Evolutionary conservation across 2,329 filamentous ascomycete genomes (phyloP).

Genomic region (Epichloe amarillans): DNA sequence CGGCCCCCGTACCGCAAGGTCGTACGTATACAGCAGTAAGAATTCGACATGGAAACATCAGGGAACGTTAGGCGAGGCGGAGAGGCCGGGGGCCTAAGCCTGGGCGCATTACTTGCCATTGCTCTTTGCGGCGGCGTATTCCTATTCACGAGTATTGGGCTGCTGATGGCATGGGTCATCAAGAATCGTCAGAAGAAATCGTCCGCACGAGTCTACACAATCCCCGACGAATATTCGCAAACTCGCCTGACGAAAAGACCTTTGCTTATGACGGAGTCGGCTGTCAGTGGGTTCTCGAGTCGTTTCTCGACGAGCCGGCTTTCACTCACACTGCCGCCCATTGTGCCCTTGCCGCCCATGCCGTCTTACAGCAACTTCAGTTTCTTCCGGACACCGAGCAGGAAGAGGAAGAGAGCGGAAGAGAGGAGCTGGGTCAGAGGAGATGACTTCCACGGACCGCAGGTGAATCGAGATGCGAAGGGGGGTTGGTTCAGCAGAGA

Average conservation of each 20-base stretch:
- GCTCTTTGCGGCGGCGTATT: constrained; percentile 33
- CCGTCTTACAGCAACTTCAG: constrained; percentile 19
- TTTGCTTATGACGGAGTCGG: constrained; percentile 9
- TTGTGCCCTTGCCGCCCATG: constrained; percentile 18
- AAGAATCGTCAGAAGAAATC: constrained; percentile 11
- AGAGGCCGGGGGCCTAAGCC: constrained; percentile 12
- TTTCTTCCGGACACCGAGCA: constrained; percentile 13
- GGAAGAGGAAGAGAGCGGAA: not conserved
- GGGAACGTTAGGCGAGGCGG: constrained; percentile 2
- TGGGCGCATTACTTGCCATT: constrained; percentile 31
- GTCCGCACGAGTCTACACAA: constrained; percentile 16
- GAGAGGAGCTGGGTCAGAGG: constrained; percentile 21
- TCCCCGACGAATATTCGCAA: constrained; percentile 14
- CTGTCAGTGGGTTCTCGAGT: constrained; percentile 7
- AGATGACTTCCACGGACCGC: constrained; percentile 35
- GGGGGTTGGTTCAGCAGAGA: constrained; percentile 18
- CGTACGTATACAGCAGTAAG: not conserved
- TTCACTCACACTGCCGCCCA: constrained; percentile 16
- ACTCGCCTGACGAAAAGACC: constrained; percentile 20
- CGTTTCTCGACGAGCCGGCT: constrained; percentile 13
- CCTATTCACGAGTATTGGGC: constrained; percentile 28
- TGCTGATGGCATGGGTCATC: constrained; percentile 27
- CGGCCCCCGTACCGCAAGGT: not conserved
- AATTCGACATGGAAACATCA: not conserved
- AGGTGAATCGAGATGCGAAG: constrained; percentile 16